phyloP scores from a whole-genome alignment of 2,329 filamentous ascomycete genomes.

The Eutypa lata region DNA sequence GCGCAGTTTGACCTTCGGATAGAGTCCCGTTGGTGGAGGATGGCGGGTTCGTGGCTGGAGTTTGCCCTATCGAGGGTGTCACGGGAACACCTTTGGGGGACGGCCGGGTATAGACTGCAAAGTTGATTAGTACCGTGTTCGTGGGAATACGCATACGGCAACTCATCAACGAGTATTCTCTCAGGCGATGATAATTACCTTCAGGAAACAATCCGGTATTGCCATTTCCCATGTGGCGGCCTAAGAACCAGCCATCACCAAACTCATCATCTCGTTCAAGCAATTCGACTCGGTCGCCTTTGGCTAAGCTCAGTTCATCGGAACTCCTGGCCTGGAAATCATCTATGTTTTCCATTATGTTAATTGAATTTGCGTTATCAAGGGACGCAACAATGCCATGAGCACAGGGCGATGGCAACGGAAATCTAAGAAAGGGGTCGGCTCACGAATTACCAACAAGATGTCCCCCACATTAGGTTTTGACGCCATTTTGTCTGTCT shows the following conservation, averaged over 20 bases:
- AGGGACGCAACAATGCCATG: slow-evolving; percentile 21
- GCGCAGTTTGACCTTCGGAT: slow-evolving; percentile 18
- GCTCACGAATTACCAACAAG: slow-evolving; percentile 3
- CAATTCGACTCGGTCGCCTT: slow-evolving; percentile 80
- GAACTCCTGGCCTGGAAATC: slow-evolving; percentile 89
- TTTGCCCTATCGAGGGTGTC: slow-evolving; percentile 21
- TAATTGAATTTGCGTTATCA: slow-evolving; percentile 15
- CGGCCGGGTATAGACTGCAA: slow-evolving; percentile 58
- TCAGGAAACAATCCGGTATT: slow-evolving; percentile 80
- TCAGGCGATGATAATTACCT: slow-evolving; percentile 49
- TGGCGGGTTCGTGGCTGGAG: slow-evolving; percentile 23
- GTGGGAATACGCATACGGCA: no score
- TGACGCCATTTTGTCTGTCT: background rate
- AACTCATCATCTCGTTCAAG: slow-evolving; percentile 87
- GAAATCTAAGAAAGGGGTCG: background rate
- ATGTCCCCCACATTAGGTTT: slow-evolving; percentile 4
- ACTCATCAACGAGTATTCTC: no score
- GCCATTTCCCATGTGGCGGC: slow-evolving; percentile 68
- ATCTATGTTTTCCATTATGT: slow-evolving; percentile 51
- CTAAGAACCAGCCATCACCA: slow-evolving; percentile 82
- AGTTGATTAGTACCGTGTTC: background rate
- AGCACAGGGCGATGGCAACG: slow-evolving; percentile 2
- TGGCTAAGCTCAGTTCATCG: slow-evolving; percentile 85
- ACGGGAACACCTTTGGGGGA: slow-evolving; percentile 43
- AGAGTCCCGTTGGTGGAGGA: slow-evolving; percentile 21